These are phyloP conservation scores for Calvatia gigantea DNA, from an alignment of 768 basidiomycete species.

Conservation along the genomic window DNA sequence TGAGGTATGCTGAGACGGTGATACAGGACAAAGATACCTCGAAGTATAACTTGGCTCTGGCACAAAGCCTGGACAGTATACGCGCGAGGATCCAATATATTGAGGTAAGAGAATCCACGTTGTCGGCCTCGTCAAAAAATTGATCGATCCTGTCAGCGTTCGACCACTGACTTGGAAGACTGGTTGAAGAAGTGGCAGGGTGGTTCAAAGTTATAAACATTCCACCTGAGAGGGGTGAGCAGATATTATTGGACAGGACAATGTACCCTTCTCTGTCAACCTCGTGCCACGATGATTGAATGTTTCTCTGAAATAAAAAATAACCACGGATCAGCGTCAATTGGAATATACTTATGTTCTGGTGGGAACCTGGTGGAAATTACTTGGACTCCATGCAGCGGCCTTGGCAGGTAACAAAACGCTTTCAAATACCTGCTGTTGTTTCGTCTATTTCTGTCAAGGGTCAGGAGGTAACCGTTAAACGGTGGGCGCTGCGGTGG, in stretches of 20 bases:
- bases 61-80: conserved; percentile 69
- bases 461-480: background rate
- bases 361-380: background rate
- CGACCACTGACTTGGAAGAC: conserved; percentile 47
- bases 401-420: too few species aligned
- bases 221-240: too few species aligned
- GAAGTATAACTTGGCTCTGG: conserved; percentile 60
- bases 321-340: background rate
- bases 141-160: conserved; percentile 37
- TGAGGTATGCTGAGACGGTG: conserved; percentile 17
- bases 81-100: conserved; percentile 58
- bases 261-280: background rate
- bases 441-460: background rate
- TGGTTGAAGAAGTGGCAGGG: conserved; percentile 49
- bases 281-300: background rate
- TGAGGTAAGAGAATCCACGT: conserved; percentile 36
- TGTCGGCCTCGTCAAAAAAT: background rate
- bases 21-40: conserved; percentile 61
- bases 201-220: background rate
- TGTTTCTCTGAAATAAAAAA: background rate
- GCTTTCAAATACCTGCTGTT: background rate
- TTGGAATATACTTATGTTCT: background rate
- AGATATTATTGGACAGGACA: background rate
- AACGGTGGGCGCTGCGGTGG: background rate
- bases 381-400: too few species aligned